Base-by-base conservation (phyloP, 1,284 basidiomycete genomes). In the Ustilago cynodontis region DNA sequence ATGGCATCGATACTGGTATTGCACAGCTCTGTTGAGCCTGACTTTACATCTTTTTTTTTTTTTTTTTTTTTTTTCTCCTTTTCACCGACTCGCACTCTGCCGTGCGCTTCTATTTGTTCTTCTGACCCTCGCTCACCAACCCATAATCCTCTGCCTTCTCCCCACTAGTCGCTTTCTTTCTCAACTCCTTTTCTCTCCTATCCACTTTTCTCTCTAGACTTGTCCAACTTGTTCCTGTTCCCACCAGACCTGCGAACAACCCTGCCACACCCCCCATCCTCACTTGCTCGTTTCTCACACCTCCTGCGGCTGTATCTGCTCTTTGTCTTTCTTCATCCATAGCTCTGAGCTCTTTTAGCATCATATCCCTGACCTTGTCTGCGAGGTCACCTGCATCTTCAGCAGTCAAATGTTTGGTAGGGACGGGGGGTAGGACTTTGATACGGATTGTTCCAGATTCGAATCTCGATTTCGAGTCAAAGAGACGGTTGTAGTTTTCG, bases 401-500 rank as follows among this genome's bases (percentile, higher is more conserved):
- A 1, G 88, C 83, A 3, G 90, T 92, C 45, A 94, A 86, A 9
- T 90, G 91, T n/a, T 87, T 83, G 0, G 93, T 95, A 28, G 89
- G 86, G 55, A 94, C 89, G 0, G 94, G 93, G 13, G 92, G 91
- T 6, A 95, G 89, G 37, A 94, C 93, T 93, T 81, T 58, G 52
- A 55, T 68, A 51, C 29, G 66, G 43, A 68, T 39, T 7, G 61
- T 65, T 8, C 67, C 69, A 9, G 29, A 43, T 37, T 92, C 91
- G 80, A 98, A 94, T 16, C 92, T 86, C 53, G 91, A 91, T 79
- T 91, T 89, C 70, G 90, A 91, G 87, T 96, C 97, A 65, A 80
- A 84, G 28, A 96, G 81, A 68, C 90, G 88, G 90, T 93, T 92
- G 86, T 98, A 98, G 87, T 98, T 98, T 87, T 99, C 95, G 77